Evolutionary conservation across 2,329 filamentous ascomycete species (phyloP).

Genomic region (Botrytis galanthina): DNA sequence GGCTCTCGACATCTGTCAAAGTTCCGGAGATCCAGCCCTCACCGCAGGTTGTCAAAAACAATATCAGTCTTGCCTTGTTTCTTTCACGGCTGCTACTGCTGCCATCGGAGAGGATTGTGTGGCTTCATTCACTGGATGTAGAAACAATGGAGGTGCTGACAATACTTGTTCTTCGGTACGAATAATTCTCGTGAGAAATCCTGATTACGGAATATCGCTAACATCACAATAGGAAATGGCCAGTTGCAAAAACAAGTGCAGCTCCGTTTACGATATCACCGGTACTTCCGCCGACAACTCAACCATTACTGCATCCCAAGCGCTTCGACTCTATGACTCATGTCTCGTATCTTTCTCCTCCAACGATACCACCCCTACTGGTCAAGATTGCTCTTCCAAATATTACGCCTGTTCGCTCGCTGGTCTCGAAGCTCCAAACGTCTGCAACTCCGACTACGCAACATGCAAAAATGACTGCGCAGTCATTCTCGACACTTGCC

Average conservation of each 20-base stretch:
- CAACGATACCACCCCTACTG: slow-evolving; percentile 10
- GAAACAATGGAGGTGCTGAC: neutral
- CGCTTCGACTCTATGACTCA: slow-evolving; percentile 22
- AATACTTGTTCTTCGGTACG: slow-evolving; percentile 9
- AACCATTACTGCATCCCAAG: slow-evolving; percentile 15
- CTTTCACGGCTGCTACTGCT: slow-evolving; percentile 10
- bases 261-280: slow-evolving; percentile 22
- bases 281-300: slow-evolving; percentile 19
- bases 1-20: slow-evolving; percentile 20
- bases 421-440: neutral
- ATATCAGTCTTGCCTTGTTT: slow-evolving; percentile 21
- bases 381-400: slow-evolving; percentile 15
- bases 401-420: neutral
- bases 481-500: neutral
- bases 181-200: neutral
- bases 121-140: neutral
- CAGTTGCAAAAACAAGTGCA: slow-evolving; percentile 24
- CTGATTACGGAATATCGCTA: neutral
- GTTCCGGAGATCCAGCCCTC: slow-evolving; percentile 19
- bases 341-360: slow-evolving; percentile 24
- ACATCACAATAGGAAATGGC: neutral
- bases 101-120: slow-evolving; percentile 17
- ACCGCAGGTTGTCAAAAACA: slow-evolving; percentile 13
- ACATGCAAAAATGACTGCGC: slow-evolving; percentile 12
- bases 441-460: neutral